Percentiles rank a stretch among this genome's conserved stretches.
Evolutionary conservation across 257 asterid species (phyloP).

Genomic region (Nicotiana benthamiana): DNA sequence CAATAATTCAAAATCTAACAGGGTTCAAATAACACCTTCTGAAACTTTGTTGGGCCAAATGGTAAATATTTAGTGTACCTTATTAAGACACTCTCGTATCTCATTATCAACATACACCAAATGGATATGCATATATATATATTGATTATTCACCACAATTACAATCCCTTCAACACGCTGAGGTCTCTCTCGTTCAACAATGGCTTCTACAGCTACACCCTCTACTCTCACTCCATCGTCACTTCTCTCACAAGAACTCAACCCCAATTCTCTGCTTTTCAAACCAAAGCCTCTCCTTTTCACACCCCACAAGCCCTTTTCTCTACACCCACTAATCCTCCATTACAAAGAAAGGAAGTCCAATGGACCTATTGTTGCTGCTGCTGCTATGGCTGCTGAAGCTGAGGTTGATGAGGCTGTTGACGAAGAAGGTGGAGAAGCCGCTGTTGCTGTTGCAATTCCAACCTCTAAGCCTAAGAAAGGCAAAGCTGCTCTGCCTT

Average conservation of each 20-base stretch:
- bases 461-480: slow-evolving; percentile 68
- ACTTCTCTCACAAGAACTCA: slow-evolving; percentile 24
- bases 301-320: slow-evolving; percentile 2
- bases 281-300: slow-evolving; percentile 12
- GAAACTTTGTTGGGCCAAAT: not conserved
- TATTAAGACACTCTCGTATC: not conserved
- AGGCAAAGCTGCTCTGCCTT: slow-evolving; percentile 84
- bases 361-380: slow-evolving; percentile 32
- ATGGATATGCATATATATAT: slow-evolving; percentile 5
- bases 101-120: not conserved
- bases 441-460: slow-evolving; percentile 29
- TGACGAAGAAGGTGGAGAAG: slow-evolving; percentile 29
- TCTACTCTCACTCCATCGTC: slow-evolving; percentile 17
- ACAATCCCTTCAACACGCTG: not conserved
- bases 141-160: not conserved
- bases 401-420: slow-evolving; percentile 44
- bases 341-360: slow-evolving; percentile 17
- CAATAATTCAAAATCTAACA: not conserved
- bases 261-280: slow-evolving; percentile 14
- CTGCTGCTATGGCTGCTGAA: slow-evolving; percentile 35
- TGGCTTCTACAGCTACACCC: slow-evolving; percentile 24
- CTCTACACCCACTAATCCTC: slow-evolving; percentile 11
- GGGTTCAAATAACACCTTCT: not conserved
- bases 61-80: not conserved
- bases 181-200: not conserved